Base-by-base conservation (phyloP, 2,329 filamentous ascomycete species). In the Curvularia sp. region DNA sequence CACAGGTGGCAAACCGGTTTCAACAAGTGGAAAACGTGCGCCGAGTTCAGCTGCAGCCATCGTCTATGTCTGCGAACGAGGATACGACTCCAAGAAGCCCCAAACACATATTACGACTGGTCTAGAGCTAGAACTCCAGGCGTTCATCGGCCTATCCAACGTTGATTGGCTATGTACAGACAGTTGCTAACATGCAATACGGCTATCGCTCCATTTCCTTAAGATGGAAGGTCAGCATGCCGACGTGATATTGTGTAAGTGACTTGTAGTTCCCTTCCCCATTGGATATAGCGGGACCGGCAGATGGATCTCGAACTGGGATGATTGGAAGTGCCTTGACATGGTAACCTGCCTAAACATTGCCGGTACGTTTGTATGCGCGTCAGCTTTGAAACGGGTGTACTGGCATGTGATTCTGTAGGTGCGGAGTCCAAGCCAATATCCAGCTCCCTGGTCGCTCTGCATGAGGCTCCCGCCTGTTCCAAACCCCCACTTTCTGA, bases 161-260 rank as follows among this genome's bases (percentile, higher is more conserved):
- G 13, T 7, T n/a, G 3, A 35, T 35, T 35, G 33, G 33, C 12
- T n/a, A 12, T 12, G 33, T 7, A 35, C 2, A 4, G 4, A 35
- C 33, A 12, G 2, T 35, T 6, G 13, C 13, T 3, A 35, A n/a
- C 33, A 35, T 35, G 33, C 6, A 35, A 6, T 18, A 41, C 43
- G 31, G 38, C 57, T 52, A 44, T 43, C 53, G 54, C 55, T 42
- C 57, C 55, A 48, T 24, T 57, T 26, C 48, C 63, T 63, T 52
- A 47, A 65, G 42, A 55, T 33, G 65, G 66, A 65, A 70, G 68
- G 63, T 68, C 57, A 28, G 33, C 26, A 30, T 9, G 30, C 9
- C 39, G 54, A 53, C 51, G 41, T 42, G 58, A 31, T 55, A 43
- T 64, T 44, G 56, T 47, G 43, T 54, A 53, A 31, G 41, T 33